phyloP scores from a whole-genome alignment of 2,329 filamentous ascomycete species.

The Ascosphaera apis region DNA sequence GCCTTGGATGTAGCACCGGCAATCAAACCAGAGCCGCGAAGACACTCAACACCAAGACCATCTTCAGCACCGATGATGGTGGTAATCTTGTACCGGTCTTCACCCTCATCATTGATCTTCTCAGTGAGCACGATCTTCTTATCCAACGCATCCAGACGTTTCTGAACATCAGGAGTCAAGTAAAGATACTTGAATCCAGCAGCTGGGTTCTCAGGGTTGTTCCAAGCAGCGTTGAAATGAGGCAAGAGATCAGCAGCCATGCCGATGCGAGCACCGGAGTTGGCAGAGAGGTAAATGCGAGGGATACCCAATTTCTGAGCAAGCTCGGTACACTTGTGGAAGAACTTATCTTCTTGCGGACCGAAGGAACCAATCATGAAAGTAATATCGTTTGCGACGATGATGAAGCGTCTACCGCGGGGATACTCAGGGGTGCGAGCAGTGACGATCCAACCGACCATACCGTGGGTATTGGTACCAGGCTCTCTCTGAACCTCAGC shows the following conservation, averaged over 20 bases:
- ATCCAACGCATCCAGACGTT: constrained; percentile 60
- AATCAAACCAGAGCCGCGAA: constrained; percentile 92
- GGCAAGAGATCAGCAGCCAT: constrained; percentile 93
- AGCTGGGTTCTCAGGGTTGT: constrained; percentile 57
- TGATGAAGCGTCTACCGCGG: constrained; percentile 71
- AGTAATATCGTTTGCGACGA: constrained; percentile 97
- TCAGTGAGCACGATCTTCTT: constrained; percentile 67
- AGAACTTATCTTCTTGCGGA: constrained; percentile 90
- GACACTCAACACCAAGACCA: constrained; percentile 88
- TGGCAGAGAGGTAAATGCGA: constrained; percentile 91
- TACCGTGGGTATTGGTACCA: constrained; percentile 86
- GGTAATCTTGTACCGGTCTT: constrained; percentile 81
- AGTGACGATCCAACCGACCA: constrained; percentile 95
- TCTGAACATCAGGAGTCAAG: constrained; percentile 65
- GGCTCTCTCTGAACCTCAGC: constrained; percentile 86
- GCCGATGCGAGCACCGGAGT: constrained; percentile 93
- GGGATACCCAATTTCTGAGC: constrained; percentile 87
- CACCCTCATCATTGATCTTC: constrained; percentile 60
- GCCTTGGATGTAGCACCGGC: constrained; percentile 90
- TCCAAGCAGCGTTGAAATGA: constrained; percentile 94
- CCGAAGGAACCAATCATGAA: constrained; percentile 98
- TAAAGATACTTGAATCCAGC: constrained; percentile 94
- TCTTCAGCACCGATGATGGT: constrained; percentile 87
- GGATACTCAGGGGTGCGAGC: constrained; percentile 93
- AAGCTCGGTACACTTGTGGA: constrained; percentile 95